phyloP scores from a whole-genome alignment of 2,329 filamentous ascomycete species.

The Colletotrichum camelliae region DNA sequence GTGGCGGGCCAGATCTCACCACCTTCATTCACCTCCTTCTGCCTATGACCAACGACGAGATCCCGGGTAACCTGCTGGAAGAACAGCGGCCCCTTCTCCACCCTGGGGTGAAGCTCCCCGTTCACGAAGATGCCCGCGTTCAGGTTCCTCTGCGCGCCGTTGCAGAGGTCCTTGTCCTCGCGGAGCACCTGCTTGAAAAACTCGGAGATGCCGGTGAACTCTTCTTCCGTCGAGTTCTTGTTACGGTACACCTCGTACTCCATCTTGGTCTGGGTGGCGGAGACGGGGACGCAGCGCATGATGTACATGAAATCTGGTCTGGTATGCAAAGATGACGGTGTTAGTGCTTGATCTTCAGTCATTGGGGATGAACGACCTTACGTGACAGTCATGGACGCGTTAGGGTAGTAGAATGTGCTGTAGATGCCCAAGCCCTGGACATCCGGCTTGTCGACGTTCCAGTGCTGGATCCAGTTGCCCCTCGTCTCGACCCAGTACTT shows the following conservation, averaged over 20 bases:
- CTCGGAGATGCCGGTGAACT: slow-evolving; percentile 48
- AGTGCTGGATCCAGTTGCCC: slow-evolving; percentile 39
- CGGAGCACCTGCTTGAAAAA: slow-evolving; percentile 57
- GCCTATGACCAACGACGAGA: not conserved
- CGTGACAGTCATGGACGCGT: not conserved
- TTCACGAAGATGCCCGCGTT: slow-evolving; percentile 55
- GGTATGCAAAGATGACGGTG: rapidly evolving
- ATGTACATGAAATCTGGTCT: slow-evolving; percentile 52
- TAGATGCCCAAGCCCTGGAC: slow-evolving; percentile 37
- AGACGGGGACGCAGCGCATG: slow-evolving; percentile 52
- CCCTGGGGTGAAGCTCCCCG: slow-evolving; percentile 47
- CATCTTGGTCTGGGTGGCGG: slow-evolving; percentile 46
- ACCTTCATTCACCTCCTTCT: not conserved
- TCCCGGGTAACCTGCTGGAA: not conserved
- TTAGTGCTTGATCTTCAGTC: rapidly evolving
- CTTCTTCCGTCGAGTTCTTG: slow-evolving; percentile 48
- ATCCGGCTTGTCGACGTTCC: slow-evolving; percentile 38
- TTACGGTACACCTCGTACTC: slow-evolving; percentile 58
- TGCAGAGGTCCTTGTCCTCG: slow-evolving; percentile 57
- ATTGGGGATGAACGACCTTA: not conserved
- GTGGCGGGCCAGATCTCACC: not conserved
- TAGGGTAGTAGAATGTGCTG: slow-evolving; percentile 27
- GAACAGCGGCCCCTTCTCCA: not conserved
- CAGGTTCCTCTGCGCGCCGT: slow-evolving; percentile 53
- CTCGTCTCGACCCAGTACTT: slow-evolving; percentile 44